phyloP scores from a whole-genome alignment of 306 rosid species.

The Biancaea sappan region DNA sequence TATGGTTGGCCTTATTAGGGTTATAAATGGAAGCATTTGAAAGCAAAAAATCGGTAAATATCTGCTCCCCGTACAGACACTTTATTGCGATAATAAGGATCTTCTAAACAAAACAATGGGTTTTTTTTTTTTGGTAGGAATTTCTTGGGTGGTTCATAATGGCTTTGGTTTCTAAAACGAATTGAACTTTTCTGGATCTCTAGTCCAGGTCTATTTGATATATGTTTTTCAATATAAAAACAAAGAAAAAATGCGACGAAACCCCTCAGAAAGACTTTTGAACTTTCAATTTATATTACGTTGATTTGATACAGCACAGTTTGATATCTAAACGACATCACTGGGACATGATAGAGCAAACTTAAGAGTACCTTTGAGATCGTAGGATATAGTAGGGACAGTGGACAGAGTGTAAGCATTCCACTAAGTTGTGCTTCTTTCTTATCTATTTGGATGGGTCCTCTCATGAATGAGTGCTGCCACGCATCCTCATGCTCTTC shows the following conservation, averaged over 20 bases:
- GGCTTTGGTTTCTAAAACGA: no score
- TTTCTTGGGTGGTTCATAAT: no score
- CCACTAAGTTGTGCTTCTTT: conserved; percentile 47
- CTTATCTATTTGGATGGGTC: conserved; percentile 24
- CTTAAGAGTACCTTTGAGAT: no score
- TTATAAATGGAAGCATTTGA: not conserved
- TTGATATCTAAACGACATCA: not conserved
- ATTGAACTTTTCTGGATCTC: no score
- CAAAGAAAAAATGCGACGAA: no score
- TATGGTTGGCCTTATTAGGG: conserved; percentile 1
- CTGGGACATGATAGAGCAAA: not conserved
- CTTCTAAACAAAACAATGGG: not conserved
- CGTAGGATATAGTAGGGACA: conserved; percentile 17
- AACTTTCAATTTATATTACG: no score
- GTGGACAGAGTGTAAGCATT: conserved; percentile 38
- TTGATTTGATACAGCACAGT: no score
- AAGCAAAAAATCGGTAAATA: not conserved
- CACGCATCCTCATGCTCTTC: not conserved
- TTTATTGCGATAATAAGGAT: not conserved
- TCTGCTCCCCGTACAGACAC: not conserved
- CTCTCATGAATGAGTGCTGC: not conserved
- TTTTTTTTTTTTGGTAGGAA: not conserved
- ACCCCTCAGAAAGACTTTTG: no score
- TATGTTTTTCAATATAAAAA: no score
- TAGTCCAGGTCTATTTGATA: no score